Base-by-base conservation (phyloP, 169 alveolate genomes). In the Plasmodium gaboni region DNA sequence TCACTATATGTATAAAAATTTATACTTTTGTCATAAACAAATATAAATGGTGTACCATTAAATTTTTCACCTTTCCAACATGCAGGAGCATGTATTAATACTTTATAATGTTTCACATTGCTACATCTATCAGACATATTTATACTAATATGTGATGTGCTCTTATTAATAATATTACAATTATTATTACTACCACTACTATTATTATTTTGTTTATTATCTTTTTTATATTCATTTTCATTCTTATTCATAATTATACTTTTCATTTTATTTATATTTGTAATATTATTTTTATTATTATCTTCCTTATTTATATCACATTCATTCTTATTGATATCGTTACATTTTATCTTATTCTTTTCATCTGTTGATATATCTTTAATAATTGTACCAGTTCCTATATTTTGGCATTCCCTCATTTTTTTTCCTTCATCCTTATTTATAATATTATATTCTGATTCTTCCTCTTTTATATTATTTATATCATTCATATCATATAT, bases 31-130 rank as follows among this genome's bases (percentile, higher is more conserved):
- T 76, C 89, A 28, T 76, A 76, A 2, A 65, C 76, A 50, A 76
- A 76, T 46, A 76, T 51, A 59, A 46, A 76, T 5, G 89, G 89
- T 5, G 89, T 76, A 22, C 70, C 44, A 10, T 76, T 63, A 50
- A 76, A 76, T 42, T 76, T 76, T 48, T 46, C 74, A 38, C 89
- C 89, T 51, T 76, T 76, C 89, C 89, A 76, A 44, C 89, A 76
- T 32, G 89, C 89, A 57, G 89, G 89, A 7, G 89, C 89, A n/a
- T 76, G 89, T 4, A 76, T 76, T 42, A 76, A 22, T 17, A 76
- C 74, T 50, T 76, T 76, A 57, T 76, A 76, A 13, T 76, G 89
- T 42, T 51, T 76, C 10, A 50, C 51, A 48, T 26, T 50, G 5
- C 46, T 76, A 50, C 26, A 48, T 64, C 26, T 53, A n/a, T 24